Base-by-base conservation (phyloP, 495 filamentous ascomycete species). In the Achaetomiella virescens region DNA sequence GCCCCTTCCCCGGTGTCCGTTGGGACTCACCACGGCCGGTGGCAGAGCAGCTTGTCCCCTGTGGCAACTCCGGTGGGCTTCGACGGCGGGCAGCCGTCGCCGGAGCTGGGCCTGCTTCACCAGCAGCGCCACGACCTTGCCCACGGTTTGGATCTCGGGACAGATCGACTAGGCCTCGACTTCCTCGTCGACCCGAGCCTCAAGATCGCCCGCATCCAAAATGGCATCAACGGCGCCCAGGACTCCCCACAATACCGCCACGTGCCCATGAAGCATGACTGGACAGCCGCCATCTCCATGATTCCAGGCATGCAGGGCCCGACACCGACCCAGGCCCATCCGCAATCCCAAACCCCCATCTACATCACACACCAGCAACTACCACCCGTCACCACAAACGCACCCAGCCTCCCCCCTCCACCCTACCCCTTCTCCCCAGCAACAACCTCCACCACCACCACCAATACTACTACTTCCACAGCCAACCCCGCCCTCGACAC, bases 151-250 rank as follows among this genome's bases (percentile, higher is more conserved):
- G 78, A 85, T 29, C 75, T 85, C 53, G 78, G 81, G 1, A 60
- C 69, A 2, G 84, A 88, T 50, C 75, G 81, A 46, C 75, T 90
- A 20, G 85, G 80, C 25, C 78, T 91, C 29, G 83, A 83, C 43
- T 89, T 88, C 47, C 70, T 90, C 1, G 75, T 90, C 2, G 83
- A 83, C 48, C 68, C 75, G 14, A 57, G 55, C 21, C 60, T 72
- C 14, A 66, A 65, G 17, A 57, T 75, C 8, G 57, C 66, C 47
- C 58, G 55, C 41, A 70, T 75, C 49, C 69, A 72, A 35, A 63
- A 54, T 36, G 67, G 68, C 43, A n/a, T 63, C 52, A 61, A 75
- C 53, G 69, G 70, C 38, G 63, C 68, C 12, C 73, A 71, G 37
- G 69, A 75, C 52, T 67, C 67, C 0, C 60, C 64, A 6, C 54